Evolutionary conservation across 192 early-diverging fungal genomes (phyloP), one percentile per base, ranked within the genome.

Genomic region (Linnemannia elongata): DNA sequence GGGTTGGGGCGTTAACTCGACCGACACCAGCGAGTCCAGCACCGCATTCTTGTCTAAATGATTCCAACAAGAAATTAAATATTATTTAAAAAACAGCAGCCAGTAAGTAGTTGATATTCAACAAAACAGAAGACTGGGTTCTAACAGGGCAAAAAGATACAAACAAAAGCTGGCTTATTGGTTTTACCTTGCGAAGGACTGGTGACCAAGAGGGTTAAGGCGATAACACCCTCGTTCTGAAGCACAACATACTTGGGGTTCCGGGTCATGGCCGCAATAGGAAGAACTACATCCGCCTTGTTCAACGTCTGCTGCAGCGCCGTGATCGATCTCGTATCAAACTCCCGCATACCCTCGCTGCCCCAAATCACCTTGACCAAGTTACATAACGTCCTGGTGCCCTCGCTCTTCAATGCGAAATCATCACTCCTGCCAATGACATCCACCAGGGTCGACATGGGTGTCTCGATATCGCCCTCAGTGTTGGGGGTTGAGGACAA

Each of bases 211-310:
- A 93, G 70, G 0, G 91, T 92, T 57, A 93, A 81, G 20, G 90
- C 90, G 52, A 93, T 89, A 60, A 92, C 77, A 18, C 91, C 92
- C 47, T 93, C 92, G 75, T 91, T 93, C 72, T 93, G 91, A 4
- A 93, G 81, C 17, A 93, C 83, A 24, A 88, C 75, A 78, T 89
- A 93, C 71, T 91, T 91, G 17, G 92, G 89, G 27, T 89, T 90
- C 13, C 89, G 79, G n/a, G 91, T 79, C 80, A 93, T 77, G 18
- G 89, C 89, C 3, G 77, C 75, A 66, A 93, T 90, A 15, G 84
- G 81, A 17, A 80, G 76, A 27, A 91, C 75, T 35, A 91, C 82
- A 39, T 83, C 72, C 0, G 55, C 4, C 72, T 77, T 80, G 52
- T 88, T 84, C 39, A 93, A 74, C 30, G 75, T 78, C 55, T 82